Conservation (phyloP, 371 early-diverging fungal genomes). For the Mucor saturninus region DNA sequence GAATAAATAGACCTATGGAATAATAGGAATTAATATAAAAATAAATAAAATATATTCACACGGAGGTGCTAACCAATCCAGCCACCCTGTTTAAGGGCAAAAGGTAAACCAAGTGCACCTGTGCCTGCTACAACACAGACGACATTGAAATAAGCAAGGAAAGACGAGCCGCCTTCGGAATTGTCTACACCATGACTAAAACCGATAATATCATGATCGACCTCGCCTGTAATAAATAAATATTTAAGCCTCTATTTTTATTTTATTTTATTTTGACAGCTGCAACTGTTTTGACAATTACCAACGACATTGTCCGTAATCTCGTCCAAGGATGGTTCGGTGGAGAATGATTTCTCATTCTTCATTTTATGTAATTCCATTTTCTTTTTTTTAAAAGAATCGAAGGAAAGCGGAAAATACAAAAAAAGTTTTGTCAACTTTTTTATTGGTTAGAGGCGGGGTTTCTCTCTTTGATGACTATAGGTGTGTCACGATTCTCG, state of each 20-base stretch:
- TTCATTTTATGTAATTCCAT: constrained; percentile 18
- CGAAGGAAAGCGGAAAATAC: constrained; percentile 6
- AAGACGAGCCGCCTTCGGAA: constrained; percentile 37
- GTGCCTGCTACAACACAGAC: constrained; percentile 87
- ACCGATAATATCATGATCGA: constrained; percentile 17
- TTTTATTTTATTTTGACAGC: constrained; percentile 5
- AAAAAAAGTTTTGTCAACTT: background rate
- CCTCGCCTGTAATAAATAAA: constrained; percentile 3
- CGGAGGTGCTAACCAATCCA: constrained; percentile 66
- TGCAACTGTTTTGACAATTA: background rate
- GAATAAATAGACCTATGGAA: constrained; percentile 39
- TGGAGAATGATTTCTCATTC: constrained; percentile 14
- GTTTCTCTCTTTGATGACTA: background rate
- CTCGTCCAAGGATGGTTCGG: constrained; percentile 14
- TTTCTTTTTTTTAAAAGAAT: constrained; percentile 6
- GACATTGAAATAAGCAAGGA: constrained; percentile 67
- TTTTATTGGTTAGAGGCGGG: background rate
- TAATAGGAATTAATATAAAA: background rate
- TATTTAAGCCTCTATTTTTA: background rate
- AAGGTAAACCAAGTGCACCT: constrained; percentile 85
- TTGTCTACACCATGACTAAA: constrained; percentile 45
- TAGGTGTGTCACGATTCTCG: background rate
- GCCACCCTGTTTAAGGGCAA: constrained; percentile 79
- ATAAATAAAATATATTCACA: background rate
- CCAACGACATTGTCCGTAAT: constrained; percentile 21